Evolutionary conservation across 2,329 filamentous ascomycete species (phyloP).

Genomic region (Venturia aucupariae): DNA sequence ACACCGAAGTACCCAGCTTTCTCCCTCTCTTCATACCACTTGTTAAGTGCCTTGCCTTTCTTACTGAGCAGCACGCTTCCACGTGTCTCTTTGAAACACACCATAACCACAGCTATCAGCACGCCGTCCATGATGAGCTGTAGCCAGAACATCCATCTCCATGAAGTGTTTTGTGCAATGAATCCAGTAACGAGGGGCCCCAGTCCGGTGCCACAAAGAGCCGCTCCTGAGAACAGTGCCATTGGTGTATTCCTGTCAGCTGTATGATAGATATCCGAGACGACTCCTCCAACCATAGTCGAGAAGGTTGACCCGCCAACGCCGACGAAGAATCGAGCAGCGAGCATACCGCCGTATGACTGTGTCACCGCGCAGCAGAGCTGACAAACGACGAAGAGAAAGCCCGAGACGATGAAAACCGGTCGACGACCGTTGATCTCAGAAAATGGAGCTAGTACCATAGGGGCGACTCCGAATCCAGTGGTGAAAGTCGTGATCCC

Average conservation of each 20-base stretch:
- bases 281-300: constrained; percentile 86
- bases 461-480: constrained; percentile 75
- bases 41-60: constrained; percentile 65
- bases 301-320: constrained; percentile 71
- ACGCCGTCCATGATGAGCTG: constrained; percentile 62
- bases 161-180: constrained; percentile 57
- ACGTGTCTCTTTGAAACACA: constrained; percentile 74
- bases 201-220: constrained; percentile 68
- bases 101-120: constrained; percentile 53
- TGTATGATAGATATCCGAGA: constrained; percentile 72
- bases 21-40: constrained; percentile 70
- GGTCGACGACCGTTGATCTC: constrained; percentile 83
- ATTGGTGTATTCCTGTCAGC: constrained; percentile 78
- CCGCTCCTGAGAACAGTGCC: constrained; percentile 75
- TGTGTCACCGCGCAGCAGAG: constrained; percentile 63
- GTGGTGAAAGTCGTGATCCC: constrained; percentile 75
- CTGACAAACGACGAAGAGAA: constrained; percentile 63
- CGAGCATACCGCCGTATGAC: constrained; percentile 62
- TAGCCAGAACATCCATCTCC: constrained; percentile 86
- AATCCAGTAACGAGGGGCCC: constrained; percentile 65
- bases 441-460: constrained; percentile 79
- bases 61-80: constrained; percentile 69
- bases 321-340: constrained; percentile 67
- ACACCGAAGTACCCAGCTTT: constrained; percentile 50
- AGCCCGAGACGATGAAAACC: constrained; percentile 66